phyloP scores from a whole-genome alignment of 2,329 filamentous ascomycete species.

The Lecanosticta acicola region DNA sequence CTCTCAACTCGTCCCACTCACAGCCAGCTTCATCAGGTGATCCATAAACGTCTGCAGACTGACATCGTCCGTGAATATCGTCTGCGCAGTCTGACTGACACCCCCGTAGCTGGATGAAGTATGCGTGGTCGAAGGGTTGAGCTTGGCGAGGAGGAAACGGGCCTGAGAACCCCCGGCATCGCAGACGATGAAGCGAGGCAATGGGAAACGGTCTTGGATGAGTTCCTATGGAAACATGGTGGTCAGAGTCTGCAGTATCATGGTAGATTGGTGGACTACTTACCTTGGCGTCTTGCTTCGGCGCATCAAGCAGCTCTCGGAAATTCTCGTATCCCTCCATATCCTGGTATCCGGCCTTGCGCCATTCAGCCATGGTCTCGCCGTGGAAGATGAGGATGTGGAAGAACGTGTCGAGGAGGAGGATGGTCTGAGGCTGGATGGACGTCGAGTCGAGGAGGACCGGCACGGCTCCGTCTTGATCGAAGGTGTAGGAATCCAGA shows the following conservation, averaged over 20 bases:
- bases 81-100: conserved; percentile 84
- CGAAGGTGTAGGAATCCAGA: conserved; percentile 92
- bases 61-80: conserved; percentile 98
- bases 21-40: conserved; percentile 82
- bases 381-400: conserved; percentile 99
- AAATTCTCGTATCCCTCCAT: conserved; percentile 99
- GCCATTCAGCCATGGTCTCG: conserved; percentile 96
- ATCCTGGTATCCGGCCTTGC: conserved; percentile 95
- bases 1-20: conserved; percentile 34
- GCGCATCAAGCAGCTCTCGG: conserved; percentile 75
- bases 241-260: conserved; percentile 6
- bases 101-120: conserved; percentile 89
- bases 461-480: conserved; percentile 85
- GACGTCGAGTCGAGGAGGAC: conserved; percentile 95
- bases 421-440: conserved; percentile 87
- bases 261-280: conserved; percentile 32
- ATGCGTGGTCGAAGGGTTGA: conserved; percentile 96
- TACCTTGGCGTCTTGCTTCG: conserved; percentile 94
- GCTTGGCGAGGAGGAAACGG: conserved; percentile 91
- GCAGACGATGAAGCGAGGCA: conserved; percentile 96
- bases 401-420: conserved; percentile 97
- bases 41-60: conserved; percentile 99
- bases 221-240: conserved; percentile 71
- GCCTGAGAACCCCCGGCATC: conserved; percentile 98
- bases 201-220: conserved; percentile 94